Conservation (phyloP, 805 yeast species). For the Cyberlindnera americana region DNA sequence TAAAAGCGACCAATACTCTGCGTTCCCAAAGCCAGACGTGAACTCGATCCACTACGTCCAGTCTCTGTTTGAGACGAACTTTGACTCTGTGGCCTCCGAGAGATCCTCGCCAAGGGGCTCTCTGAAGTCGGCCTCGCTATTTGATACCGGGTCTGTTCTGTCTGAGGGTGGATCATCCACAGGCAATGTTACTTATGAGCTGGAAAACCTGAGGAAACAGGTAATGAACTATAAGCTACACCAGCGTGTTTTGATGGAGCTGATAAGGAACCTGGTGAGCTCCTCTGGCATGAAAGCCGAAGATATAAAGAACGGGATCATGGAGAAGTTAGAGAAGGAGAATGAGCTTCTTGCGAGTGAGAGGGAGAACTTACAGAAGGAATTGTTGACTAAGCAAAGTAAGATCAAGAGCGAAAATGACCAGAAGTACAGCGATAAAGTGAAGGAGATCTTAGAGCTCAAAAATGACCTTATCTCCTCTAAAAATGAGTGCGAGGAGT, state of each 20-base stretch:
- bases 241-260: slow-evolving; percentile 32
- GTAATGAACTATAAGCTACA: slow-evolving; percentile 39
- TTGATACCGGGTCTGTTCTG: slow-evolving; percentile 16
- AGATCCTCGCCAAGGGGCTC: slow-evolving; percentile 9
- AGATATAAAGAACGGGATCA: slow-evolving; percentile 22
- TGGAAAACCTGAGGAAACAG: slow-evolving; percentile 38
- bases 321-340: slow-evolving; percentile 22
- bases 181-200: slow-evolving; percentile 23
- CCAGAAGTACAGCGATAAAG: slow-evolving; percentile 17
- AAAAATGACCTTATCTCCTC: slow-evolving; percentile 27
- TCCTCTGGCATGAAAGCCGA: slow-evolving; percentile 19
- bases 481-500: slow-evolving; percentile 19
- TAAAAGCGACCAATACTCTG: slow-evolving; percentile 4
- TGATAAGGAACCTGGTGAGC: slow-evolving; percentile 21
- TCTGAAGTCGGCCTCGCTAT: slow-evolving; percentile 20
- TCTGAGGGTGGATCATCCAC: slow-evolving; percentile 15
- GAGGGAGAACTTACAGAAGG: slow-evolving; percentile 18
- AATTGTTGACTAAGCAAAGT: slow-evolving; percentile 11
- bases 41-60: slow-evolving; percentile 22
- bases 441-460: slow-evolving; percentile 26
- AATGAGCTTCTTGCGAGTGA: slow-evolving; percentile 19
- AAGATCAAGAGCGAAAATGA: background rate
- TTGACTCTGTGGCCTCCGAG: slow-evolving; percentile 1
- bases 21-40: slow-evolving; percentile 6
- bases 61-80: slow-evolving; percentile 20